Conservation (phyloP, 768 basidiomycete species). For the Brasilioporus rufonigricans region DNA sequence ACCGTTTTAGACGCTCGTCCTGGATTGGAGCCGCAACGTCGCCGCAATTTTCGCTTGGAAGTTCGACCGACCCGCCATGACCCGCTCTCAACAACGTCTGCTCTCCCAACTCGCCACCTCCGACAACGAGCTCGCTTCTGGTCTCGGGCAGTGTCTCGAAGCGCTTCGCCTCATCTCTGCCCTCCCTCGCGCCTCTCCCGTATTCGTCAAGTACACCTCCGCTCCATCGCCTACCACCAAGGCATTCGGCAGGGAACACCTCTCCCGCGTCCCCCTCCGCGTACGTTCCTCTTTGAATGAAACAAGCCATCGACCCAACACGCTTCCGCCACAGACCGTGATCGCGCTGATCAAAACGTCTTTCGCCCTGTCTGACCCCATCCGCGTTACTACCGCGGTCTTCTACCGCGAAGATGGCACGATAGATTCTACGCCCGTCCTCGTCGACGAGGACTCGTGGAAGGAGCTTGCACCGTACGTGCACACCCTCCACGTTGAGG, state of each 20-base stretch:
- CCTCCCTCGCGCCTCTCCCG: slow-evolving; percentile 28
- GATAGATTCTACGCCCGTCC: slow-evolving; percentile 17
- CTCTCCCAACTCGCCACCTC: slow-evolving; percentile 32
- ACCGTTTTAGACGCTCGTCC: slow-evolving; percentile 6
- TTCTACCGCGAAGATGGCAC: slow-evolving; percentile 32
- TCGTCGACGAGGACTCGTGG: slow-evolving; percentile 33
- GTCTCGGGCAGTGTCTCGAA: slow-evolving; percentile 33
- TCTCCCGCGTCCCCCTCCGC: slow-evolving; percentile 32
- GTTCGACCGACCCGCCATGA: slow-evolving; percentile 10
- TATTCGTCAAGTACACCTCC: slow-evolving; percentile 24
- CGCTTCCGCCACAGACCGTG: slow-evolving; percentile 19
- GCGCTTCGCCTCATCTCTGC: slow-evolving; percentile 32
- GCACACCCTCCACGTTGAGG: slow-evolving; percentile 32
- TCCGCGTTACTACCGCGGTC: slow-evolving; percentile 21
- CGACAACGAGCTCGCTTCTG: slow-evolving; percentile 32
- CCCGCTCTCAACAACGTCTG: slow-evolving; percentile 28
- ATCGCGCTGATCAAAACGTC: slow-evolving; percentile 22
- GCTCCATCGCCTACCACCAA: slow-evolving; percentile 18
- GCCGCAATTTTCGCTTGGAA: not conserved
- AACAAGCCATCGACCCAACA: no score
- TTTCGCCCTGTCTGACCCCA: slow-evolving; percentile 14
- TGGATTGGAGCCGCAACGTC: not conserved
- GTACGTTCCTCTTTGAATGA: slow-evolving; percentile 22
- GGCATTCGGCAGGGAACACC: slow-evolving; percentile 31
- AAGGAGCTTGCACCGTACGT: slow-evolving; percentile 31